Percentiles rank a stretch among this genome's conserved stretches.
phyloP scores from a whole-genome alignment of 2,329 filamentous ascomycete species.

The Claviceps fusiformis region DNA sequence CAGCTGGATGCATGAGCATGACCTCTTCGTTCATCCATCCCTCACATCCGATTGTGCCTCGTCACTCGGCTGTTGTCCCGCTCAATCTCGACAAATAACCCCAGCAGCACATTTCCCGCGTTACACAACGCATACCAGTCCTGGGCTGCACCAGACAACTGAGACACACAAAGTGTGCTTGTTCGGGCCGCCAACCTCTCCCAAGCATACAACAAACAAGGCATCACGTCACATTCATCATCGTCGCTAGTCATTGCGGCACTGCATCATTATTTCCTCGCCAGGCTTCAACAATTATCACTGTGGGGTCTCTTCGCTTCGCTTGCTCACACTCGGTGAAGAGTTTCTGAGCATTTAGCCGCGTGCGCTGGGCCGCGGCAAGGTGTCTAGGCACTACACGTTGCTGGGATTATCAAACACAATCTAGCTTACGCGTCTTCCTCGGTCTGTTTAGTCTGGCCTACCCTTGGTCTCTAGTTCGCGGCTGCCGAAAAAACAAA shows the following conservation, averaged over 20 bases:
- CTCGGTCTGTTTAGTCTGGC: neutral
- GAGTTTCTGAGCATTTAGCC: neutral
- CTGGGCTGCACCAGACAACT: neutral
- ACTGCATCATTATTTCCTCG: neutral
- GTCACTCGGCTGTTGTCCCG: neutral
- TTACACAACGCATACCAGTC: conserved; percentile 2
- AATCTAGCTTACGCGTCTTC: neutral
- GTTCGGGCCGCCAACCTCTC: neutral
- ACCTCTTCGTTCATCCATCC: neutral
- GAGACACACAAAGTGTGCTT: neutral
- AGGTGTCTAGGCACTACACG: neutral
- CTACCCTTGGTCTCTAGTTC: neutral
- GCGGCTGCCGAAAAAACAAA: neutral
- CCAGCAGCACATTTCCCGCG: neutral
- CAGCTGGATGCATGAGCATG: neutral
- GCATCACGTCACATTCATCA: neutral
- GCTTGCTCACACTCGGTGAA: neutral
- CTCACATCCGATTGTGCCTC: neutral
- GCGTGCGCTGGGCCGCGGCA: neutral
- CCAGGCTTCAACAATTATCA: neutral
- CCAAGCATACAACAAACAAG: neutral
- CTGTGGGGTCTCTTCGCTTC: neutral
- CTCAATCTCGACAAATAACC: neutral
- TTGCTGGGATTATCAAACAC: neutral
- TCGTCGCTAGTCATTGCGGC: neutral